Evolutionary conservation across 2,329 filamentous ascomycete species (phyloP), one percentile per base, ranked within the genome.

Genomic region (Thelonectria blattea): DNA sequence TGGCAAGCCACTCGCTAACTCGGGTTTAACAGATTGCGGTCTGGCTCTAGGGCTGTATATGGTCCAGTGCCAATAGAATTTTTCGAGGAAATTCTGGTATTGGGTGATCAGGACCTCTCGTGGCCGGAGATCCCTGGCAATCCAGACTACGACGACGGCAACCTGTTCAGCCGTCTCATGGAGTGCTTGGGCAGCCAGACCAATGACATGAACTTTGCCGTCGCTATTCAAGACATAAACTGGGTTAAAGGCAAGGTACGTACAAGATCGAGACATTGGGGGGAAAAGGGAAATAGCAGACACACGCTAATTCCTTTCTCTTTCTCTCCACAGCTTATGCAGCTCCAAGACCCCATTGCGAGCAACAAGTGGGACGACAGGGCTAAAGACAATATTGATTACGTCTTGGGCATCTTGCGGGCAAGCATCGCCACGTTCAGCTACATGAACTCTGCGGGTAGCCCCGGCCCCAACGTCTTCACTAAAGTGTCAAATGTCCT

Each of bases 141-240:
- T 27, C 47, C 2, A 4, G 22, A 32, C 14, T 32, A 32, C 22
- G 12, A 49, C 22, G 17, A 32, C 17, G 24, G 17, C 22, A 49
- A 37, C 14, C 24, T 49, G 18, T 49, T 32, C 22, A 37, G 47
- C 30, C 27, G 47, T 49, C 24, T 49, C 22, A 49, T 49, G 32
- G 30, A 37, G 48, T 41, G 48, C 34, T 41, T 51, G n/a, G 48
- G 48, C 34, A 41, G 48, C 48, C 30, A 51, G n/a, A 22, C 30
- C 12, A 37, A 51, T 51, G 30, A 39, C 11, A 24, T 15, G n/a
- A 37, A 51, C 48, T 51, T 51, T 37, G 20, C 32, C 32, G 20
- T 51, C 48, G n/a, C 48, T 32, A 15, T 39, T 20, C 14, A 32
- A 20, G 48, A 51, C 9, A n/a, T 48, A 14, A 48, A 48, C 14